These are phyloP conservation scores for Trichomonas vaginalis DNA, from an alignment of 208 protist genomes.

Conservation along the genomic window DNA sequence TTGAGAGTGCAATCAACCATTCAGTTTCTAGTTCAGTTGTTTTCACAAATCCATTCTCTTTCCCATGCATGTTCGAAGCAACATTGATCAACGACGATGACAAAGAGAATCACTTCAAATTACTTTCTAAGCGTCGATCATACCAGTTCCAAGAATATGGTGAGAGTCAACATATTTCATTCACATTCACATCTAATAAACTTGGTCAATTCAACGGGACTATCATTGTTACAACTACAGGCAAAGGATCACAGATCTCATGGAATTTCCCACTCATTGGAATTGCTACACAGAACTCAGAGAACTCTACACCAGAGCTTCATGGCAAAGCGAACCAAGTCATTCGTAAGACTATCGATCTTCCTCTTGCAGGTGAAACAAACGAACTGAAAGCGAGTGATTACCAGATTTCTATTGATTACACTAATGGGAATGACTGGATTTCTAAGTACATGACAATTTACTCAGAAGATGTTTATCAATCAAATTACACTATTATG, in stretches of 20 bases:
- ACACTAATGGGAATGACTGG: background rate
- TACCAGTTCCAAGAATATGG: background rate
- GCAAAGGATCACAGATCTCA: background rate
- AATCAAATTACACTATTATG: background rate
- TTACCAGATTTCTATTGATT: background rate
- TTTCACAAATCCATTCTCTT: background rate
- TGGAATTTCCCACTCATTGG: background rate
- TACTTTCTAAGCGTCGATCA: background rate
- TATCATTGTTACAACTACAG: background rate
- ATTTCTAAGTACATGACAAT: background rate
- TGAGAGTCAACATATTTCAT: background rate
- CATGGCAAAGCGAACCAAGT: background rate
- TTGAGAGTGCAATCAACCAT: background rate
- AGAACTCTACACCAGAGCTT: background rate
- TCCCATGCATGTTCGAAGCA: background rate
- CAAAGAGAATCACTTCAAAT: background rate
- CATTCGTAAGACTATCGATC: background rate
- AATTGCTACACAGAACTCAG: background rate
- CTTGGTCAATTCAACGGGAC: background rate
- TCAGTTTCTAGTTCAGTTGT: background rate
- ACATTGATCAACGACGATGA: background rate
- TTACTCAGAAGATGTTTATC: background rate
- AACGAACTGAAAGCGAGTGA: background rate
- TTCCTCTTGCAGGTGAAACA: background rate
- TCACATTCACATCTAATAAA: background rate